phyloP scores from a whole-genome alignment of 768 basidiomycete species.

The Trametes maxima region DNA sequence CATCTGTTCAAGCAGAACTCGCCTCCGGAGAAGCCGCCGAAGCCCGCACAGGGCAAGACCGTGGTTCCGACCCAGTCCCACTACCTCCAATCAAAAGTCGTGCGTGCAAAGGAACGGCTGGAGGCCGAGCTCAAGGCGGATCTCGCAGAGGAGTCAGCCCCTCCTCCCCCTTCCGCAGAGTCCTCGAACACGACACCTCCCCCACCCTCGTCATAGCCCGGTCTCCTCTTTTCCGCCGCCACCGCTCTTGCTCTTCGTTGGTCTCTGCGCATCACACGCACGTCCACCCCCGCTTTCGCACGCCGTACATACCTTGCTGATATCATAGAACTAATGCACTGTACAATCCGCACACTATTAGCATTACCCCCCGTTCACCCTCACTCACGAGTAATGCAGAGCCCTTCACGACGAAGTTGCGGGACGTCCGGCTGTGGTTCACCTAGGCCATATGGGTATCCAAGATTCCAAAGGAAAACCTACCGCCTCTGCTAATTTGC shows the following conservation, averaged over 20 bases:
- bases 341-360: conserved; percentile 21
- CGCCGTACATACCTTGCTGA: conserved; percentile 20
- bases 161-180: conserved; percentile 3
- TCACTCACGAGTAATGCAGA: conserved; percentile 19
- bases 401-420: background rate
- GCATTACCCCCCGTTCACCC: conserved; percentile 19
- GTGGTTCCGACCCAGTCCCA: conserved; percentile 64
- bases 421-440: background rate
- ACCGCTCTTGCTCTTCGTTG: background rate
- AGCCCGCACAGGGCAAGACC: conserved; percentile 45
- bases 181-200: conserved; percentile 8
- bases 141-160: conserved; percentile 10
- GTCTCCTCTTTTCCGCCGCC: background rate
- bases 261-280: background rate
- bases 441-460: too few relatives aligned
- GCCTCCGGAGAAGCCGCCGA: conserved; percentile 55
- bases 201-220: conserved; percentile 16
- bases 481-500: too few relatives aligned
- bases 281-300: conserved; percentile 2
- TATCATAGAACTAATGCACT: conserved; percentile 23
- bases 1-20: conserved; percentile 90
- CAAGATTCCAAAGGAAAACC: too few relatives aligned
- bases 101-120: conserved; percentile 91
- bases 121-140: conserved; percentile 70
- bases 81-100: conserved; percentile 97